Base-by-base conservation (phyloP, 169 alveolate genomes). In the Sarcocystis neurona region DNA sequence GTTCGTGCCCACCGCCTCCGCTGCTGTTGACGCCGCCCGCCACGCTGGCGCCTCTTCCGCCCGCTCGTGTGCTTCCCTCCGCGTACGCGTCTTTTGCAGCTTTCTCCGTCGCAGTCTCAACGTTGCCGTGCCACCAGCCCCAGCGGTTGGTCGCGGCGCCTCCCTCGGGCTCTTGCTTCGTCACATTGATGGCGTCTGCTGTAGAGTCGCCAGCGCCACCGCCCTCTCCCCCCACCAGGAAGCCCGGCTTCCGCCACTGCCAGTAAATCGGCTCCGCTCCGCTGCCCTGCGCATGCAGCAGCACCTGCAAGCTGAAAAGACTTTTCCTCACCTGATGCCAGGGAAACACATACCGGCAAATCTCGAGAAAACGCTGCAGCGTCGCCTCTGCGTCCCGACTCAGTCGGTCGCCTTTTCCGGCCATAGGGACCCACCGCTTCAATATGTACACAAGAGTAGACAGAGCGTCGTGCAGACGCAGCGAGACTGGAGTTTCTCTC, bases 401-500 rank as follows among this genome's bases (percentile, higher is more conserved):
- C 23, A 15, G 30, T 53, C 23, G 30, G 23, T 53, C 66, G 12
- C 66, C 66, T 30, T 72, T 39, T 27, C 58, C 53, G 12, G 82
- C 47, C 34, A 72, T 56, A n/a, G n/a, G n/a, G 1, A 39, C 18
- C 82, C 82, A 72, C n/a, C 32, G 15, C 82, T 39, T 32, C 34
- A 72, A 30, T 56, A 39, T 39, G 56, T 41, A 39, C 58, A 37
- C 37, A 1, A 72, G 46, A 18, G 41, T 56, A 18, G 82, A 48
- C 18, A 72, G 56, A 18, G 82, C 82, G 34, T 72, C 82, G 56
- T 72, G 82, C 50, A 72, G 56, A 2, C 82, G 82, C 0, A 27
- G n/a, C n/a, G n/a, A n/a, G n/a, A n/a, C n/a, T n/a, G n/a, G n/a
- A n/a, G n/a, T n/a, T n/a, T n/a, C n/a, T n/a, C n/a, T n/a, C n/a